These are phyloP conservation scores for Avena atlantica DNA, from an alignment of 176 grass and related monocot genomes.

Conservation along the genomic window DNA sequence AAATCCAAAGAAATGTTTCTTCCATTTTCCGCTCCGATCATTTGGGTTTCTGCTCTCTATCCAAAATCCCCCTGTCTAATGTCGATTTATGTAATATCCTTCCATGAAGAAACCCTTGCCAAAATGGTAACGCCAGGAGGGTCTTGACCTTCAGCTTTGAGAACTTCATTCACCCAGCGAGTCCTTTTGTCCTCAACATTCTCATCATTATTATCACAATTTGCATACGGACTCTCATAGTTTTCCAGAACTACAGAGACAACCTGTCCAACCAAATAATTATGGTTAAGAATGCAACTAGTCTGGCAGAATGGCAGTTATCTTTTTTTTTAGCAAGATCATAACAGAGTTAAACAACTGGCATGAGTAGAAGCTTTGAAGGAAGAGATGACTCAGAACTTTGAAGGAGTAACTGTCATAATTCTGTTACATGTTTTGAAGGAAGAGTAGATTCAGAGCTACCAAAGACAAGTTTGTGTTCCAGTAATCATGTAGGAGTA, in stretches of 20 bases:
- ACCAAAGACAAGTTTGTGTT: background rate
- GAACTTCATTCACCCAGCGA: conserved; percentile 72
- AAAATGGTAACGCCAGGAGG: conserved; percentile 51
- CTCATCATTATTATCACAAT: conserved; percentile 51
- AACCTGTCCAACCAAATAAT: conserved; percentile 62
- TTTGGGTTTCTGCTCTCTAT: conserved; percentile 14
- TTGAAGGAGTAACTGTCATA: background rate
- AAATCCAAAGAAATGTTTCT: background rate
- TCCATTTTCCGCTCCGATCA: background rate
- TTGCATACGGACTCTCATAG: conserved; percentile 76
- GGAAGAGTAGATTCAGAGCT: conserved; percentile 6
- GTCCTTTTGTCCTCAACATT: conserved; percentile 46
- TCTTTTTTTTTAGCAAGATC: background rate
- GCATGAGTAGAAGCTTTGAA: conserved; percentile 6
- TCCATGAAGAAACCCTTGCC: conserved; percentile 86
- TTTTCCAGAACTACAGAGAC: conserved; percentile 90
- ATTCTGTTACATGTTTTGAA: background rate
- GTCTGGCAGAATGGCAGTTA: background rate
- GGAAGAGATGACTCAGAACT: background rate
- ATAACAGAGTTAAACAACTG: background rate
- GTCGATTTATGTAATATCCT: conserved; percentile 58
- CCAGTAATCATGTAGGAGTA: too few species aligned
- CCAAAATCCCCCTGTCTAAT: conserved; percentile 12
- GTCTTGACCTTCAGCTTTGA: conserved; percentile 71
- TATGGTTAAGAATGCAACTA: conserved; percentile 23